phyloP scores from a whole-genome alignment of 108 stramenopile genomes.

The Discostella pseudostelligera region DNA sequence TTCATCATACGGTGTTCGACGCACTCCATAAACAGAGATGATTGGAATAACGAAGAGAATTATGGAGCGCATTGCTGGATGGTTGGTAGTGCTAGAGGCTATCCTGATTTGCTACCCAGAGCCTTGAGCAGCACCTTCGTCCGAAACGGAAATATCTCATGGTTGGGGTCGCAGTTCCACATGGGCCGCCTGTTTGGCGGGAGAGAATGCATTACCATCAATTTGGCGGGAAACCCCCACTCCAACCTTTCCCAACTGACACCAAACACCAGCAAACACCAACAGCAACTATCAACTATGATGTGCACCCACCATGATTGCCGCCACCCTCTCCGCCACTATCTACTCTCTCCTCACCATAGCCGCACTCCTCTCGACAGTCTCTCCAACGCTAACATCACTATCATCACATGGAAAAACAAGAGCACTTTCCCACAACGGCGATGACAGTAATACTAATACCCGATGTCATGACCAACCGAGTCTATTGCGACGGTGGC shows the following conservation, averaged over 20 bases:
- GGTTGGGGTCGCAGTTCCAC: no score
- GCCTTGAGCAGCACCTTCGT: no score
- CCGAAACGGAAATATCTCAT: no score
- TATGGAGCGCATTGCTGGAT: slow-evolving; percentile 1
- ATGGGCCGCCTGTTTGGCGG: no score
- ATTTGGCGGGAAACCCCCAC: no score
- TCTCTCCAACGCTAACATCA: slow-evolving; percentile 28
- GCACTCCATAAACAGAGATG: slow-evolving; percentile 21
- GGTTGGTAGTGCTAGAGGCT: background rate
- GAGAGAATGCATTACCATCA: no score
- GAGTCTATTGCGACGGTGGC: background rate
- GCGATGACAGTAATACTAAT: background rate
- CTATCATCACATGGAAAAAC: slow-evolving; percentile 65
- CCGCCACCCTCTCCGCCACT: slow-evolving; percentile 11
- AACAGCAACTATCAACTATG: background rate
- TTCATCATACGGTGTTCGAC: slow-evolving; percentile 21
- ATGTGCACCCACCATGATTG: slow-evolving; percentile 4
- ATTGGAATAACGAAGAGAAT: slow-evolving; percentile 1
- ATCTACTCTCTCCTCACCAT: slow-evolving; percentile 42
- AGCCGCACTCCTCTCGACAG: slow-evolving; percentile 47
- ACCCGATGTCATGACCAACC: background rate
- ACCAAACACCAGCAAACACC: no score
- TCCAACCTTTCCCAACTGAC: no score
- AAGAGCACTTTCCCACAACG: background rate
- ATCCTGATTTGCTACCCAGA: no score